A percentile compares a stretch with the other conserved stretches of the same genome.
Conservation (phyloP, 805 yeast genomes). For the Candida alai region DNA sequence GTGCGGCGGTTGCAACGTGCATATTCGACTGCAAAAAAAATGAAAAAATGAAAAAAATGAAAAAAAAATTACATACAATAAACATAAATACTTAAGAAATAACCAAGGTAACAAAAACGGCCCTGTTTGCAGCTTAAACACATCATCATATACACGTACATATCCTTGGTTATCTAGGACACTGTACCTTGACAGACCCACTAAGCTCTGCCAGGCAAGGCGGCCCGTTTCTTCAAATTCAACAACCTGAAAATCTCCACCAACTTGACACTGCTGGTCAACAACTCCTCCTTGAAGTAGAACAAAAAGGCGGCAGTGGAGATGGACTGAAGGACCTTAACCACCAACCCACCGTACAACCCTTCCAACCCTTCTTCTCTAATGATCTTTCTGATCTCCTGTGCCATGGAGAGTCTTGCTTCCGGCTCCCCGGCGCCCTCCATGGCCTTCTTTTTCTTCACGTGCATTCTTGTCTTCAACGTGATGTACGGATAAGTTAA, state of each 20-base stretch:
- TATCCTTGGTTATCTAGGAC: too few species aligned
- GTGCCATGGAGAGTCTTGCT: conserved; percentile 37
- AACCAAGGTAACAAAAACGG: too few species aligned
- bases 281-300: conserved; percentile 84
- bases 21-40: too few species aligned
- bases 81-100: too few species aligned
- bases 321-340: conserved; percentile 80
- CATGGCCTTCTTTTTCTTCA: conserved; percentile 39
- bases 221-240: conserved; percentile 19
- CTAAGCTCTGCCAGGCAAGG: too few species aligned
- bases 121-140: too few species aligned
- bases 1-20: too few species aligned
- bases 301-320: conserved; percentile 87
- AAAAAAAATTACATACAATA: too few species aligned
- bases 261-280: conserved; percentile 51
- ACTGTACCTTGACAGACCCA: too few species aligned
- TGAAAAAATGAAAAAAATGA: too few species aligned
- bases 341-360: conserved; percentile 75
- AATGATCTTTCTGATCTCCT: conserved; percentile 55
- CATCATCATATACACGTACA: too few species aligned
- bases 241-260: conserved; percentile 40
- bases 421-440: conserved; percentile 14
- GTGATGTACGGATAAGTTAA: conserved; percentile 91
- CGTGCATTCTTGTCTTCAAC: conserved; percentile 82
- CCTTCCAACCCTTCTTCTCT: conserved; percentile 70